phyloP scores from a whole-genome alignment of 192 early-diverging fungal genomes.

The Borealophlyctis nickersoniae region DNA sequence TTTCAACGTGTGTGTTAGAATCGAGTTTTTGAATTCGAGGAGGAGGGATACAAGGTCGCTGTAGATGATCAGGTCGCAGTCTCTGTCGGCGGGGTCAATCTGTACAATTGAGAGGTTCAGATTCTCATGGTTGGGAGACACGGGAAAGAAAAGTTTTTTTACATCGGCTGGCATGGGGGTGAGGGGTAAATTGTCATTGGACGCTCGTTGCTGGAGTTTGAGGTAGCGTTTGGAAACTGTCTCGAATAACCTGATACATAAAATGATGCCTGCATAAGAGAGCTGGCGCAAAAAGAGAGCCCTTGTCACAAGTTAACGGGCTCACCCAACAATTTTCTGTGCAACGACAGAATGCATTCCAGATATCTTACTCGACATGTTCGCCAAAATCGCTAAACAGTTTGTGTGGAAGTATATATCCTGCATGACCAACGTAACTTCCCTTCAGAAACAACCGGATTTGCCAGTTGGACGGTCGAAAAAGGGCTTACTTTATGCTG shows the following conservation, averaged over 20 bases:
- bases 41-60: constrained; percentile 63
- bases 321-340: constrained; percentile 63
- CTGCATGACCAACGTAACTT: too few relatives aligned
- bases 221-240: constrained; percentile 63
- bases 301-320: too few relatives aligned
- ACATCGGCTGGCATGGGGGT: not conserved
- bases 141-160: not conserved
- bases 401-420: constrained; percentile 69
- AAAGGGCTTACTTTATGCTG: constrained; percentile 56
- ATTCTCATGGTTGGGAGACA: not conserved
- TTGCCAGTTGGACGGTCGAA: too few relatives aligned
- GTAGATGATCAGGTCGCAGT: constrained; percentile 56
- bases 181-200: not conserved
- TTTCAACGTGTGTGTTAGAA: constrained; percentile 57
- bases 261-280: not conserved
- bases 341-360: constrained; percentile 69
- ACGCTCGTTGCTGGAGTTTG: constrained; percentile 34
- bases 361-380: constrained; percentile 56
- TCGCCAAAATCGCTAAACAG: constrained; percentile 61
- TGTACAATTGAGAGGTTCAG: not conserved
- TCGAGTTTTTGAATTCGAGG: constrained; percentile 71
- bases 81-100: constrained; percentile 20
- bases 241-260: constrained; percentile 58
- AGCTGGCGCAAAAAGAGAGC: not conserved
- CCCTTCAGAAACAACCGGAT: too few relatives aligned